These are phyloP conservation scores for Saccharomyces eubayanus DNA, from an alignment of 805 yeast genomes.

Conservation along the genomic window DNA sequence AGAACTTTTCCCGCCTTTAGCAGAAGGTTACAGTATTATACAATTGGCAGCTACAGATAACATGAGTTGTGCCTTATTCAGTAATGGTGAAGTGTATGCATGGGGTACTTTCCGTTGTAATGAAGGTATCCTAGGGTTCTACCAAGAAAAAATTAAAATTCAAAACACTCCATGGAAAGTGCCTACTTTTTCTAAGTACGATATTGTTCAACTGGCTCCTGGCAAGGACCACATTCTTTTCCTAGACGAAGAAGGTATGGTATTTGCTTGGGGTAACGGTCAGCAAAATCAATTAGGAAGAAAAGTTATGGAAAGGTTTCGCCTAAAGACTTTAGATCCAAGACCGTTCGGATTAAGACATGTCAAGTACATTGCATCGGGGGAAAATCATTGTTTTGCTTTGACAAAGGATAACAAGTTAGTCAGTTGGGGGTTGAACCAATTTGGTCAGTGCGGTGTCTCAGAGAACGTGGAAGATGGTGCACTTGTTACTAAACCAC, in stretches of 20 bases:
- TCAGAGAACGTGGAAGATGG: conserved; percentile 77
- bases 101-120: conserved; percentile 97
- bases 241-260: conserved; percentile 74
- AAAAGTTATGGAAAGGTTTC: conserved; percentile 69
- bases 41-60: conserved; percentile 90
- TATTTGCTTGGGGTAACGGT: conserved; percentile 96
- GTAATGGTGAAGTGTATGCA: conserved; percentile 82
- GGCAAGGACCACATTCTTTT: conserved; percentile 93
- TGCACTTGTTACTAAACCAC: conserved; percentile 69
- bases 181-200: conserved; percentile 38
- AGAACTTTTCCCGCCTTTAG: conserved; percentile 56
- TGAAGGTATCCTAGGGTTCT: conserved; percentile 80
- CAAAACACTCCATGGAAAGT: conserved; percentile 66
- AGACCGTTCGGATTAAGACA: conserved; percentile 76
- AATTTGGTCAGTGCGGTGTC: conserved; percentile 92
- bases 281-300: conserved; percentile 90
- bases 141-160: conserved; percentile 50
- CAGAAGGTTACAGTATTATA: conserved; percentile 46
- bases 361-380: conserved; percentile 75
- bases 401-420: conserved; percentile 64
- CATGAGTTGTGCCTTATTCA: conserved; percentile 69
- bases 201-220: conserved; percentile 73
- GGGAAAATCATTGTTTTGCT: conserved; percentile 95
- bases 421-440: conserved; percentile 91
- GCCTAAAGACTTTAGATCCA: conserved; percentile 66